Base-by-base conservation (phyloP, 2,329 filamentous ascomycete genomes). In the Myriosclerotinia curreyana region DNA sequence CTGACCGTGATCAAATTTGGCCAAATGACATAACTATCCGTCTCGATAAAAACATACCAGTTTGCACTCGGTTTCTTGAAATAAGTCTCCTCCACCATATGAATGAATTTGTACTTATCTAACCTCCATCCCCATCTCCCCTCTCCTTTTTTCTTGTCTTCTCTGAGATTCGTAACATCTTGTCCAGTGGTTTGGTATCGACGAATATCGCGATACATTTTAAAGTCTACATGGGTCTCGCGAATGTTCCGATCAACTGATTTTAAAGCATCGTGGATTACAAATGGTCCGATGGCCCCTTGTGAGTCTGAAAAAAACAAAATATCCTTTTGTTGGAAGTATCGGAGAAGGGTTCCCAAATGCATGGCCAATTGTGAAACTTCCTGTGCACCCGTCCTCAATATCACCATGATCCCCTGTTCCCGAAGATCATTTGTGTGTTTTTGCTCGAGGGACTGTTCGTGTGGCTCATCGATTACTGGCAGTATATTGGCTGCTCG, bases 61-160 rank as follows among this genome's bases (percentile, higher is more conserved):
- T 85, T 80, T 62, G 80, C 79, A 64, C 77, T 70, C 6, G 83
- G 82, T 9, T 79, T 78, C 73, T 80, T 73, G 40, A 74, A 69
- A 69, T 79, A 85, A 0, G 80, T 73, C 74, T 83, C 82, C 72
- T 83, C 79, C 12, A 82, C 79, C 71, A 86, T 84, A 71, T 85
- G 83, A 49, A 85, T 76, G 71, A 84, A 85, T 74, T 86, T 86
- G 76, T 84, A 86, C 74, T 85, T 86, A 76, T 86, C 83, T 49
- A 86, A 73, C 14, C 75, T 77, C 83, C 83, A 86, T 14, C 77
- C 78, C 28, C 78, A 74, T n/a, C 69, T 52, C 1, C 38, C 49
- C 53, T 68, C 62, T 1, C 62, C 66, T n/a, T 66, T 62, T 1
- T 22, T 51, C 14, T 44, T 54, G 3, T 67, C 64, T 36, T 69